Percentiles rank a stretch among this genome's conserved stretches.
Conservation (phyloP, 2,329 filamentous ascomycete genomes). For the Penicillium oxalicum region DNA sequence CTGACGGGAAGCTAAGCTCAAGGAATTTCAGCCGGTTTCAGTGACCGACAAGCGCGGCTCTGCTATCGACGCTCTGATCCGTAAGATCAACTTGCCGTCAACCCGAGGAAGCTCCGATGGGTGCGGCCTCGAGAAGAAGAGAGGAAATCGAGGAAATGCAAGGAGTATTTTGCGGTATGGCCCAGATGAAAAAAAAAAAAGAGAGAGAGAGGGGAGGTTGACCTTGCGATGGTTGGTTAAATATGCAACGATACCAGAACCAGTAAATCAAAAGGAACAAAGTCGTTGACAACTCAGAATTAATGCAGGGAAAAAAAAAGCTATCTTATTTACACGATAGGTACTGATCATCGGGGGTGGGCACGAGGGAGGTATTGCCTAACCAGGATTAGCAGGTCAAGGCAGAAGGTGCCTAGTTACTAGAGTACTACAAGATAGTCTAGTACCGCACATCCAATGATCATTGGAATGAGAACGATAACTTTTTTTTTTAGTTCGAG, state of each 20-base stretch:
- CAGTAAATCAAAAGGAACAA: no score
- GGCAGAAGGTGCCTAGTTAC: background rate
- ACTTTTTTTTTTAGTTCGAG: no score
- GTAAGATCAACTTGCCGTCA: no score
- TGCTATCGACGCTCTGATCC: background rate
- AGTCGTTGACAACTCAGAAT: background rate
- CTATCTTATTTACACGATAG: background rate
- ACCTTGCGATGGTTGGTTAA: no score
- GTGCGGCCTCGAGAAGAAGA: background rate
- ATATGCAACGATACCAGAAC: no score
- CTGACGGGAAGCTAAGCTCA: background rate
- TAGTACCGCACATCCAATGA: no score
- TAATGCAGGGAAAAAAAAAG: background rate
- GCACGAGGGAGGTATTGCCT: background rate
- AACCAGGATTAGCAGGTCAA: constrained; percentile 6
- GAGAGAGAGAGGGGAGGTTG: no score
- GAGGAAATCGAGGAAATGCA: background rate
- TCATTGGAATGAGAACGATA: no score
- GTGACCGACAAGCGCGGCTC: background rate
- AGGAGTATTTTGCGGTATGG: no score
- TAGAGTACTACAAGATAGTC: no score
- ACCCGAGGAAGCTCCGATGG: no score
- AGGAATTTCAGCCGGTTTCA: background rate
- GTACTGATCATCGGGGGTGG: background rate
- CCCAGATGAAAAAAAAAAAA: no score